Conservation (phyloP, 73 alveolate species). For the Tetrahymena borealis region DNA sequence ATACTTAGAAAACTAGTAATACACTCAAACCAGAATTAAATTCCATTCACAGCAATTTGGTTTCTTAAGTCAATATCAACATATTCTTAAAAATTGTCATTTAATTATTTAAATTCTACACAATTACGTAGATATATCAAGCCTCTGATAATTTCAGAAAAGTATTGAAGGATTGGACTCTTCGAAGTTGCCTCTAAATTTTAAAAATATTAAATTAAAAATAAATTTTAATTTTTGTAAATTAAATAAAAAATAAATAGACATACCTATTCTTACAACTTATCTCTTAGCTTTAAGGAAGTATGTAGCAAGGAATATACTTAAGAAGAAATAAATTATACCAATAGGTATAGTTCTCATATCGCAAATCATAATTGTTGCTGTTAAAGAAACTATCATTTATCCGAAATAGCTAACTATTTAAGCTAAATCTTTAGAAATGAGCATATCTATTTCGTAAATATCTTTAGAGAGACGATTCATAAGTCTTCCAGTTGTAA, state of each 20-base stretch:
- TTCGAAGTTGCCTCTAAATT: not conserved
- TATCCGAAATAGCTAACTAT: not conserved
- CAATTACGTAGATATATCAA: not conserved
- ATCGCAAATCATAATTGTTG: slow-evolving; percentile 1
- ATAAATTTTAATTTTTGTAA: not conserved
- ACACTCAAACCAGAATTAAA: slow-evolving; percentile 12
- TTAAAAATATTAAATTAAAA: not conserved
- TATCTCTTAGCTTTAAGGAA: slow-evolving; percentile 8
- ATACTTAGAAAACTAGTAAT: not conserved
- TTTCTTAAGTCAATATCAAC: slow-evolving; percentile 26
- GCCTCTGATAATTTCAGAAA: slow-evolving; percentile 8
- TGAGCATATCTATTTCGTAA: slow-evolving; percentile 5
- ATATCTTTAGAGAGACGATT: slow-evolving; percentile 21
- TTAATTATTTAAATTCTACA: not conserved
- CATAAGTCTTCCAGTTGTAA: slow-evolving; percentile 21
- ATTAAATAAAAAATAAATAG: not conserved
- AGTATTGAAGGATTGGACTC: slow-evolving; percentile 14
- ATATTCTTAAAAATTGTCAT: not conserved
- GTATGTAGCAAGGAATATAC: not conserved
- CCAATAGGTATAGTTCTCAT: not conserved
- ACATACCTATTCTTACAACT: slow-evolving; percentile 7
- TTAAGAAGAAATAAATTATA: not conserved
- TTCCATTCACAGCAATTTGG: slow-evolving; percentile 10
- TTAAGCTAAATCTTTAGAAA: not conserved
- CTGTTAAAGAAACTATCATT: not conserved